Percentiles rank a stretch among this genome's conserved stretches.
Evolutionary conservation across 805 yeast genomes (phyloP).

Genomic region (Candida sakaeoensis): DNA sequence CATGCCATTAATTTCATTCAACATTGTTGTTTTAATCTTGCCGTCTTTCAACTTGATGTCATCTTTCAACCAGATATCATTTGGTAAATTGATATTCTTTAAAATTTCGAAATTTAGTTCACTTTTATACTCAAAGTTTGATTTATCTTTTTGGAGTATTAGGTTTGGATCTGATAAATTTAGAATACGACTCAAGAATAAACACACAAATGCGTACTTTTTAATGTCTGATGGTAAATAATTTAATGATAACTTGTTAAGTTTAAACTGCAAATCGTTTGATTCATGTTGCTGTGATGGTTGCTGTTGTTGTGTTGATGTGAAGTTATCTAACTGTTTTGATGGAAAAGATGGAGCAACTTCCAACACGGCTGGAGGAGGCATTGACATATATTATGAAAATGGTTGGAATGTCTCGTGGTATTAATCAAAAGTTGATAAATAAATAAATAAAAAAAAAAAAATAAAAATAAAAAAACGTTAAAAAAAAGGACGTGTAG

Average conservation of each 20-base stretch:
- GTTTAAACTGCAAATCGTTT: neutral
- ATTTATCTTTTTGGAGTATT: constrained; percentile 6
- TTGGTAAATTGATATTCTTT: constrained; percentile 32
- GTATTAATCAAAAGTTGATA: too few relatives aligned
- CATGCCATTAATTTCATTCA: constrained; percentile 31
- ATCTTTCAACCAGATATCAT: constrained; percentile 34
- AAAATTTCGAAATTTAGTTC: constrained; percentile 20
- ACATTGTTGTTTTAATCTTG: constrained; percentile 28
- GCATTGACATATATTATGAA: too few relatives aligned
- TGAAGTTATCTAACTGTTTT: neutral
- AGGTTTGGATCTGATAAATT: constrained; percentile 8
- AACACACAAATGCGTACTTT: constrained; percentile 4
- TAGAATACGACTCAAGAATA: constrained; percentile 7
- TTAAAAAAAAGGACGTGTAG: too few relatives aligned
- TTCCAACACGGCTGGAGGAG: too few relatives aligned
- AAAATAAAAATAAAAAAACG: too few relatives aligned
- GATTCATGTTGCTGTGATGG: neutral
- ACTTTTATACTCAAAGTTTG: neutral
- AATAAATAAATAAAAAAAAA: too few relatives aligned
- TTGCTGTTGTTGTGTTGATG: neutral
- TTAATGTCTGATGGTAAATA: neutral
- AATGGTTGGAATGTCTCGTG: too few relatives aligned
- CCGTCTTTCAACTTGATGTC: constrained; percentile 27
- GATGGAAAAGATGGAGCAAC: too few relatives aligned
- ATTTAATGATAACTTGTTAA: constrained; percentile 1